Evolutionary conservation across 768 basidiomycete genomes (phyloP).

Genomic region (Leccinum subgranulosum): DNA sequence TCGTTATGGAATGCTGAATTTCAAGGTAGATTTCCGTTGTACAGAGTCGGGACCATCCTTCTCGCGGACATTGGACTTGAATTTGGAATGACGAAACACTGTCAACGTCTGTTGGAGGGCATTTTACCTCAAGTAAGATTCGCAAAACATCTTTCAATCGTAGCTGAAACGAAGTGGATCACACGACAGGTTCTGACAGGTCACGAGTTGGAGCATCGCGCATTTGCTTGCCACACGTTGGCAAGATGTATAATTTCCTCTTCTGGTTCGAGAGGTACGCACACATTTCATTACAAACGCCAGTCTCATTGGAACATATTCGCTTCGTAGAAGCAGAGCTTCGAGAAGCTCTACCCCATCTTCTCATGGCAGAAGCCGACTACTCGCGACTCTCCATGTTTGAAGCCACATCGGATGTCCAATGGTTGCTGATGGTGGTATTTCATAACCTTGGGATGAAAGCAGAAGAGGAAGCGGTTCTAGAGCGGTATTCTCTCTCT

Average conservation of each 20-base stretch:
- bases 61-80: constrained; percentile 79
- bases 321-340: constrained; percentile 35
- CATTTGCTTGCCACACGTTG: constrained; percentile 67
- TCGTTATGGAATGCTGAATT: constrained; percentile 82
- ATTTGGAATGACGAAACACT: constrained; percentile 69
- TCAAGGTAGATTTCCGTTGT: constrained; percentile 61
- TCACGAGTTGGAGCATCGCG: constrained; percentile 72
- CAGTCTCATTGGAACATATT: constrained; percentile 12
- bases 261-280: constrained; percentile 44
- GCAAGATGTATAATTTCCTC: constrained; percentile 73
- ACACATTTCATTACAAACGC: not conserved
- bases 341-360: constrained; percentile 56
- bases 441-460: constrained; percentile 66
- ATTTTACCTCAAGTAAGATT: constrained; percentile 72
- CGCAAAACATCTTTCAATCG: constrained; percentile 6
- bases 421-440: constrained; percentile 67
- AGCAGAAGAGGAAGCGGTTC: constrained; percentile 52
- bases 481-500: constrained; percentile 46
- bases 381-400: constrained; percentile 58
- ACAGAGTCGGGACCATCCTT: constrained; percentile 66
- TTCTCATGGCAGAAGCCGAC: constrained; percentile 64
- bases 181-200: constrained; percentile 61
- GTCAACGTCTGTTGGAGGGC: constrained; percentile 64
- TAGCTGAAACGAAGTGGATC: not conserved
- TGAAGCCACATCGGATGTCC: constrained; percentile 60